phyloP scores from a whole-genome alignment of 768 basidiomycete species.

The Cystoderma amianthinum region DNA sequence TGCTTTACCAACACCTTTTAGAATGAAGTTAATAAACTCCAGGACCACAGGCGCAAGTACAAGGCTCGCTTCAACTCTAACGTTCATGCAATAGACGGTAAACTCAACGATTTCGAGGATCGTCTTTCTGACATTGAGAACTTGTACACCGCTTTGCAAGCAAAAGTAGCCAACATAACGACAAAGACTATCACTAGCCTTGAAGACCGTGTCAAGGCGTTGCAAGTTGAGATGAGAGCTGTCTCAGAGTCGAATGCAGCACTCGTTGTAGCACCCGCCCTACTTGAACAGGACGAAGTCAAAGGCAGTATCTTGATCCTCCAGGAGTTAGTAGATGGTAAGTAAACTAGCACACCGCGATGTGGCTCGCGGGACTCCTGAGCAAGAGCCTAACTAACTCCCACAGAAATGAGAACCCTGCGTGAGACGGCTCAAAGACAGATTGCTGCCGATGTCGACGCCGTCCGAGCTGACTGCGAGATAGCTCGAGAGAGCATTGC shows the following conservation, averaged over 20 bases:
- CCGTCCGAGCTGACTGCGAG: slow-evolving; percentile 30
- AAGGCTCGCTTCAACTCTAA: slow-evolving; percentile 33
- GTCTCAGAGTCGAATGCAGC: slow-evolving; percentile 15
- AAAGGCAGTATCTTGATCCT: slow-evolving; percentile 26
- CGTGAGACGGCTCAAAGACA: slow-evolving; percentile 35
- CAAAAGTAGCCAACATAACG: slow-evolving; percentile 23
- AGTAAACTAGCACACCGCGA: too few species aligned
- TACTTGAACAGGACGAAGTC: slow-evolving; percentile 16
- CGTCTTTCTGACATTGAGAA: slow-evolving; percentile 29
- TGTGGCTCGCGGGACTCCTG: too few species aligned
- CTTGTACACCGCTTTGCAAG: slow-evolving; percentile 16
- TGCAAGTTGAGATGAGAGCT: slow-evolving; percentile 1
- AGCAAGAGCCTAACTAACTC: too few species aligned
- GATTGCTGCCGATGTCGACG: slow-evolving; percentile 38
- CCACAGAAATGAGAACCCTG: slow-evolving; percentile 37
- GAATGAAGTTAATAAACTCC: slow-evolving; percentile 30
- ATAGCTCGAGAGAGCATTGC: slow-evolving; percentile 11
- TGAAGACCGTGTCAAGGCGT: slow-evolving; percentile 12
- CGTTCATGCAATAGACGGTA: slow-evolving; percentile 29
- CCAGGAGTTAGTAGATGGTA: slow-evolving; percentile 35
- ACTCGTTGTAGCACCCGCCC: background rate
- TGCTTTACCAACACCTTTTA: slow-evolving; percentile 9
- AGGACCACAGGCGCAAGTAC: slow-evolving; percentile 30
- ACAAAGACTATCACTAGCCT: slow-evolving; percentile 19
- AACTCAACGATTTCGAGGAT: slow-evolving; percentile 31